A percentile compares a stretch with the other conserved stretches of the same genome.
Evolutionary conservation across 2,329 filamentous ascomycete species (phyloP).

Genomic region (Curvularia hawaiiensis): DNA sequence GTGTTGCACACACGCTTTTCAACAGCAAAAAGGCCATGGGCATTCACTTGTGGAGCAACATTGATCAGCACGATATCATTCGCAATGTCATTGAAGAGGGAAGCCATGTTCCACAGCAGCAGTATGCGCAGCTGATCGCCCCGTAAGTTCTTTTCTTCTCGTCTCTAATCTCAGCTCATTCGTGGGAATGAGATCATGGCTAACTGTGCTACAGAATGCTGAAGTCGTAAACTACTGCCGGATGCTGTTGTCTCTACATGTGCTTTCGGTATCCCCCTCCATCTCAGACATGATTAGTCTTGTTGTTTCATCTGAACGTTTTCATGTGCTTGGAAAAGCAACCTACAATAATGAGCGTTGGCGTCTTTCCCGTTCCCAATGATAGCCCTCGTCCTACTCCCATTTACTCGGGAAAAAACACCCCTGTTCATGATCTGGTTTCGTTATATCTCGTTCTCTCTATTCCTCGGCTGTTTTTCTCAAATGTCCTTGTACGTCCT

Average conservation of each 20-base stretch:
- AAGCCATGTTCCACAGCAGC: slow-evolving; percentile 36
- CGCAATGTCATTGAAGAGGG: slow-evolving; percentile 43
- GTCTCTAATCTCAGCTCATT: not conserved
- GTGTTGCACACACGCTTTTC: slow-evolving; percentile 77
- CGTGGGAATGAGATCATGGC: not conserved
- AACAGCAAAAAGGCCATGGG: slow-evolving; percentile 49
- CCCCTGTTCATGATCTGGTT: not conserved
- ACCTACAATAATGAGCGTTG: not conserved
- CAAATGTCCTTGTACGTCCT: not conserved
- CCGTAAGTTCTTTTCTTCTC: slow-evolving; percentile 34
- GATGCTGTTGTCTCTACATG: not conserved
- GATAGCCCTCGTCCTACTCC: not conserved
- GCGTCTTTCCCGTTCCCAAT: not conserved
- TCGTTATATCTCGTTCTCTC: not conserved
- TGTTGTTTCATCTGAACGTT: not conserved
- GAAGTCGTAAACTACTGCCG: slow-evolving; percentile 29
- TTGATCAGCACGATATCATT: slow-evolving; percentile 43
- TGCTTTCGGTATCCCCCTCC: not conserved
- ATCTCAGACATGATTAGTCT: not conserved
- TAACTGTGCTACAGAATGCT: slow-evolving; percentile 31
- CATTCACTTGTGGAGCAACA: slow-evolving; percentile 47
- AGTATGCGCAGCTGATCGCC: slow-evolving; percentile 43
- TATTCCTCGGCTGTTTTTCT: not conserved
- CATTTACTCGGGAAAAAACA: not conserved
- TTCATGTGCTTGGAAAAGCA: not conserved